Percentiles rank a stretch among this genome's conserved stretches.
Conservation (phyloP, 2,329 filamentous ascomycete species). For the Colletotrichum caudatum region DNA sequence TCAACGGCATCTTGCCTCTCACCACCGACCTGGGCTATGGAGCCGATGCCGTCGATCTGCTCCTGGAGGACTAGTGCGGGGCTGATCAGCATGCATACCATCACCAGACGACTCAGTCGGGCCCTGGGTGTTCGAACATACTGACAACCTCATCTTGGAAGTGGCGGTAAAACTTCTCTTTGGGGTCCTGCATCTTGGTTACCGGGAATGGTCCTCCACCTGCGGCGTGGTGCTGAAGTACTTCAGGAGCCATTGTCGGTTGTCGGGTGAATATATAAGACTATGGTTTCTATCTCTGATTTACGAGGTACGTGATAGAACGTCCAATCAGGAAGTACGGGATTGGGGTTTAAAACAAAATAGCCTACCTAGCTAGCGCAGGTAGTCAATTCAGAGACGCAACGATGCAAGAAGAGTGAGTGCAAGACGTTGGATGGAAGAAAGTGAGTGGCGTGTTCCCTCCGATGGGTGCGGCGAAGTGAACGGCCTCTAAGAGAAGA, state of each 20-base stretch:
- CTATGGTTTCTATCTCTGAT: background rate
- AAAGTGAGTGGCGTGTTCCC: conserved; percentile 18
- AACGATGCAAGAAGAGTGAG: background rate
- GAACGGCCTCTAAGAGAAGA: conserved; percentile 5
- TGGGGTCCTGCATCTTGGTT: conserved; percentile 63
- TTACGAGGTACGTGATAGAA: background rate
- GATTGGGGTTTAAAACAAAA: conserved; percentile 27
- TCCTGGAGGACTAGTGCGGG: conserved; percentile 71
- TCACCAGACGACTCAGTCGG: background rate
- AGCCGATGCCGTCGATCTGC: conserved; percentile 48
- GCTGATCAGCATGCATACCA: background rate
- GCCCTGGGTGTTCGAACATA: conserved; percentile 54
- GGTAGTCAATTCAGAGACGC: conserved; percentile 10
- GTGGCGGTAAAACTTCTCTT: conserved; percentile 86
- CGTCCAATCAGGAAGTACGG: conserved; percentile 10
- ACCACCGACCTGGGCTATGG: conserved; percentile 70
- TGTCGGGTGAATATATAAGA: background rate
- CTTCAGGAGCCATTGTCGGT: conserved; percentile 41
- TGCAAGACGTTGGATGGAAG: background rate
- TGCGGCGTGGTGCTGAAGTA: conserved; percentile 38
- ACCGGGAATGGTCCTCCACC: conserved; percentile 37
- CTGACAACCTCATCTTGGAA: conserved; percentile 82
- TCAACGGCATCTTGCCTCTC: conserved; percentile 87
- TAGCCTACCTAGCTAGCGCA: conserved; percentile 20
- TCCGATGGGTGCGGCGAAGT: background rate